Conservation (phyloP, 1,139 yeast species). For the Kodamaea ohmeri region DNA sequence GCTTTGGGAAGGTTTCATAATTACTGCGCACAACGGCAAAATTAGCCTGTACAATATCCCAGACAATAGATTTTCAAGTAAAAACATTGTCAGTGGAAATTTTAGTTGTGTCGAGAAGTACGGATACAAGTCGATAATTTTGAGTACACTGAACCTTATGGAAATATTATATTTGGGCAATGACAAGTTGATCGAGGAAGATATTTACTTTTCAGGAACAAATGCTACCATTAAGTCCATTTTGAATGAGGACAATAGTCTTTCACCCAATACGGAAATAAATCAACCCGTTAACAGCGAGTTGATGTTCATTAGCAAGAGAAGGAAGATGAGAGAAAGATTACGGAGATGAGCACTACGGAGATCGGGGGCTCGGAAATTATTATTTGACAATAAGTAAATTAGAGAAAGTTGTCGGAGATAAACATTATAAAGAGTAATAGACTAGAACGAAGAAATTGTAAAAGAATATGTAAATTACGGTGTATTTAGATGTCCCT, state of each 20-base stretch:
- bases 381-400: too few species aligned
- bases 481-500: too few species aligned
- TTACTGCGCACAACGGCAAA: slow-evolving; percentile 60
- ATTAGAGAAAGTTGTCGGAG: too few species aligned
- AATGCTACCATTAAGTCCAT: slow-evolving; percentile 27
- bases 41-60: slow-evolving; percentile 63
- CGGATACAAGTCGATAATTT: slow-evolving; percentile 75
- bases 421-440: too few species aligned
- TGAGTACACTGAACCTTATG: slow-evolving; percentile 69
- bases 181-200: slow-evolving; percentile 43
- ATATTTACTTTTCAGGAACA: slow-evolving; percentile 37
- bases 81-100: slow-evolving; percentile 36
- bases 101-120: slow-evolving; percentile 51
- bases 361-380: too few species aligned
- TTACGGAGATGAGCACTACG: slow-evolving; percentile 4
- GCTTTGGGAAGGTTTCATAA: slow-evolving; percentile 80
- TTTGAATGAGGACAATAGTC: slow-evolving; percentile 35
- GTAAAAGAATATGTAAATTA: too few species aligned
- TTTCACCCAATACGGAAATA: slow-evolving; percentile 16
- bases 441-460: too few species aligned
- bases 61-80: slow-evolving; percentile 27
- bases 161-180: slow-evolving; percentile 73
- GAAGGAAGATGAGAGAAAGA: slow-evolving; percentile 39
- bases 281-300: slow-evolving; percentile 30
- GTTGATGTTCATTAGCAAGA: slow-evolving; percentile 49